These are phyloP conservation scores for Clarireedia hainanense DNA, from an alignment of 2,329 filamentous ascomycete species.

Conservation along the genomic window DNA sequence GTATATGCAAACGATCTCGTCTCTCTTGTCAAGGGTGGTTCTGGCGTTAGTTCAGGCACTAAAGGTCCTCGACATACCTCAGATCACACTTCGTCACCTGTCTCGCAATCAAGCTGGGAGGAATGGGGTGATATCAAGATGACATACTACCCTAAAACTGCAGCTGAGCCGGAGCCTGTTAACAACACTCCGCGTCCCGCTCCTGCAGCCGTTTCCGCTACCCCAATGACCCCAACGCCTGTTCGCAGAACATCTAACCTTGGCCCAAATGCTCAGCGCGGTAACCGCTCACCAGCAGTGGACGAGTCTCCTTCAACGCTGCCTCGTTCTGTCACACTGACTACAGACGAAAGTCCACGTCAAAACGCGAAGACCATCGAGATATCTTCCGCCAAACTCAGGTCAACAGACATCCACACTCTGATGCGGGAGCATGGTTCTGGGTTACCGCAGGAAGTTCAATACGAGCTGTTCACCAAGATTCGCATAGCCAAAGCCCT, in stretches of 20 bases:
- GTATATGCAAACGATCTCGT: conserved; percentile 81
- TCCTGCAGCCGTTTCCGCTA: conserved; percentile 20
- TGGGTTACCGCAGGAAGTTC: conserved; percentile 62
- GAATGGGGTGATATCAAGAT: conserved; percentile 77
- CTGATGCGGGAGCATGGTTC: conserved; percentile 48
- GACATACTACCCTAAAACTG: conserved; percentile 57
- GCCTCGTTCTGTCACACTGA: conserved; percentile 17
- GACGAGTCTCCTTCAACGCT: conserved; percentile 28
- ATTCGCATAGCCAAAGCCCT: conserved; percentile 79
- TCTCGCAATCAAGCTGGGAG: conserved; percentile 48
- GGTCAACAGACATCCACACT: conserved; percentile 45
- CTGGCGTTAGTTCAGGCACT: conserved; percentile 27
- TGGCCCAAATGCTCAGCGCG: conserved; percentile 25
- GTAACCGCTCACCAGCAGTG: conserved; percentile 28
- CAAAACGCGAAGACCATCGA: conserved; percentile 27
- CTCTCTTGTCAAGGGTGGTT: conserved; percentile 57
- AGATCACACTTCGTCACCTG: conserved; percentile 15
- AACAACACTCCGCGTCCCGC: conserved; percentile 18
- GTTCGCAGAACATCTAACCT: conserved; percentile 29
- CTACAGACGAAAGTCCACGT: conserved; percentile 21
- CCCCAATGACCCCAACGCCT: conserved; percentile 29
- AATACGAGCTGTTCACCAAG: conserved; percentile 80
- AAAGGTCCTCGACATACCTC: conserved; percentile 25
- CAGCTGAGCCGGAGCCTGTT: conserved; percentile 25
- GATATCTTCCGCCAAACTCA: conserved; percentile 49